Base-by-base conservation (phyloP, 305 asterid species). In the Andrographis paniculata region DNA sequence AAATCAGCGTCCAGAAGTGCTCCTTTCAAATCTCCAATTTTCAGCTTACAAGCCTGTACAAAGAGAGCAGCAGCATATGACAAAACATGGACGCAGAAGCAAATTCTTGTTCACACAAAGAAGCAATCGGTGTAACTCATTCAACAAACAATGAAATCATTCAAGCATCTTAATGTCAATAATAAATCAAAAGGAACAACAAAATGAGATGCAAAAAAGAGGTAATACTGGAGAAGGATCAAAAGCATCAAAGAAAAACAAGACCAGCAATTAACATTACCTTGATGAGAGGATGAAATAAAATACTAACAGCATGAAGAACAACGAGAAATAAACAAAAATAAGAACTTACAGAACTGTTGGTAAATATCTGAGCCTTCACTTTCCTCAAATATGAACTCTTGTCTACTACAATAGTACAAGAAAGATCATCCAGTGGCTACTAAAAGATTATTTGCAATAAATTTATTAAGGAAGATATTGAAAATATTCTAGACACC, bases 1-100 rank as follows among this genome's bases (percentile, higher is more conserved):
- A 89, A 89, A 40, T 89, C 95, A 27, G 95, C 65, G 59, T 89
- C 98, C 60, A 74, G 63, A 51, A 89, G 95, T 39, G 98, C 98
- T 42, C 98, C 98, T 65, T 67, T 71, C 53, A 65, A 44, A 59
- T 86, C 95, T 63, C 94, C 95, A 13, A 86, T 67, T 73, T 79
- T 86, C 66, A 86, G 66, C 64, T 86, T 86, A 61, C 88, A 86
- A 45, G 95, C 92, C 95, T 85, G 48, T 27, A 37, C 18, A 57
- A 42, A 35, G 41, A 58, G 8, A 20, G 15, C 21, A 12, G 52
- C 35, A 9, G 12, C 12, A 44, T 33, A 9, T 31, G 18, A 49
- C 24, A 50, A 20, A 54, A n/a, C n/a, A n/a, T n/a, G n/a, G n/a
- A n/a, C n/a, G n/a, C n/a, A n/a, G n/a, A n/a, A n/a, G n/a, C n/a